Evolutionary conservation across 305 asterid genomes (phyloP).

Genomic region (Stenogyne calaminthoides): DNA sequence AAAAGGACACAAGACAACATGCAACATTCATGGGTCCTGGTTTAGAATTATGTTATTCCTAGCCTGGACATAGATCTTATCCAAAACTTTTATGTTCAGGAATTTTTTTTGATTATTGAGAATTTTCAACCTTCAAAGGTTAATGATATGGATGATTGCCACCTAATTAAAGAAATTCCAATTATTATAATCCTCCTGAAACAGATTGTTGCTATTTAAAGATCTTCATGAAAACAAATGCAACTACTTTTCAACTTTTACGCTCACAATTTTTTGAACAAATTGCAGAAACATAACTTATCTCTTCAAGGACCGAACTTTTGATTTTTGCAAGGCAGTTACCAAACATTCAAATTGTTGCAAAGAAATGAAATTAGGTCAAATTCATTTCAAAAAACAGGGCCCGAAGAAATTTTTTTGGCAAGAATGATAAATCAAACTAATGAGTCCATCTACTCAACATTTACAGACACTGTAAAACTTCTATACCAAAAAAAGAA

Average conservation of each 20-base stretch:
- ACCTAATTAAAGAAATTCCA: conserved; percentile 96
- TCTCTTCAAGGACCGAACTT: too few species aligned
- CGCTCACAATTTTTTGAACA: neutral
- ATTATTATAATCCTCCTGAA: conserved; percentile 84
- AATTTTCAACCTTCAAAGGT: conserved; percentile 44
- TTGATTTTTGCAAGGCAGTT: too few species aligned
- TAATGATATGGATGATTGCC: conserved; percentile 68
- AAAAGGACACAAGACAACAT: conserved; percentile 16
- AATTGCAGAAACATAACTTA: too few species aligned
- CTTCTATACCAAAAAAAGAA: conserved; percentile 3
- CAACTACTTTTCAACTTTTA: neutral
- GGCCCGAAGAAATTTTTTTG: too few species aligned
- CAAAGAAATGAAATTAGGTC: too few species aligned
- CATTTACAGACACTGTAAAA: conserved; percentile 19
- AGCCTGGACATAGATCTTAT: conserved; percentile 31
- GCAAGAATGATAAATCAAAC: neutral
- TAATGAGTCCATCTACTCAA: conserved; percentile 11
- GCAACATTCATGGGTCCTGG: conserved; percentile 1
- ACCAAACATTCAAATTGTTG: too few species aligned
- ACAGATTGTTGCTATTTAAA: conserved; percentile 8
- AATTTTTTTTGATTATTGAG: too few species aligned
- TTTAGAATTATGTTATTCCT: conserved; percentile 14
- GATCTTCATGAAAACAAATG: neutral
- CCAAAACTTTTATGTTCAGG: too few species aligned
- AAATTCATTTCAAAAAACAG: too few species aligned